Evolutionary conservation across 768 basidiomycete genomes (phyloP).

Genomic region (Mycena venus): DNA sequence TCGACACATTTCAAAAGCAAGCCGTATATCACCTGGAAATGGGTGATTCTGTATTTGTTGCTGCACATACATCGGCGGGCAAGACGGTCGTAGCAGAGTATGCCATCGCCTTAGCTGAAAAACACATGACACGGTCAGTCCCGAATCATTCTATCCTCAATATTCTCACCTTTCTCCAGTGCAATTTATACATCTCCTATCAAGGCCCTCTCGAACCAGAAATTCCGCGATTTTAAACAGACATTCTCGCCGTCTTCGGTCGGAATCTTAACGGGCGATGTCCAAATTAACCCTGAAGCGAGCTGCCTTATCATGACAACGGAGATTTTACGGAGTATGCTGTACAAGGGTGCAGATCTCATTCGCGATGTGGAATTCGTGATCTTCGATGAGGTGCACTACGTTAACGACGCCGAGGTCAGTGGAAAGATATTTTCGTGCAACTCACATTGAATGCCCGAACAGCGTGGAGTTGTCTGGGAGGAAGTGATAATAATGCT

Average conservation of each 20-base stretch:
- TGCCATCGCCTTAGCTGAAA: slow-evolving; percentile 95
- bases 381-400: slow-evolving; percentile 99
- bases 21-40: slow-evolving; percentile 97
- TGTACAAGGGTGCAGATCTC: slow-evolving; percentile 98
- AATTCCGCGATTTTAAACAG: slow-evolving; percentile 98
- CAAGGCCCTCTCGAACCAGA: slow-evolving; percentile 98
- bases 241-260: slow-evolving; percentile 93
- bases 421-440: slow-evolving; percentile 17
- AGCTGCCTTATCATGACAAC: slow-evolving; percentile 98
- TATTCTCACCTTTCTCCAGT: slow-evolving; percentile 55
- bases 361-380: slow-evolving; percentile 99
- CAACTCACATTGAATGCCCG: slow-evolving; percentile 9
- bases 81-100: slow-evolving; percentile 99
- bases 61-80: slow-evolving; percentile 99
- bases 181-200: slow-evolving; percentile 99
- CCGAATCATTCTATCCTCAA: not conserved
- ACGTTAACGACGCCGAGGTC: slow-evolving; percentile 99
- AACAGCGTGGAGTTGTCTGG: slow-evolving; percentile 97
- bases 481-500: slow-evolving; percentile 99
- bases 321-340: slow-evolving; percentile 97
- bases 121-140: slow-evolving; percentile 96
- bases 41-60: slow-evolving; percentile 99
- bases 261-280: slow-evolving; percentile 97
- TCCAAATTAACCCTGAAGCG: slow-evolving; percentile 98
- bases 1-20: slow-evolving; percentile 99